Conservation (phyloP, 192 early-diverging fungal genomes). For the Podila horticola region DNA sequence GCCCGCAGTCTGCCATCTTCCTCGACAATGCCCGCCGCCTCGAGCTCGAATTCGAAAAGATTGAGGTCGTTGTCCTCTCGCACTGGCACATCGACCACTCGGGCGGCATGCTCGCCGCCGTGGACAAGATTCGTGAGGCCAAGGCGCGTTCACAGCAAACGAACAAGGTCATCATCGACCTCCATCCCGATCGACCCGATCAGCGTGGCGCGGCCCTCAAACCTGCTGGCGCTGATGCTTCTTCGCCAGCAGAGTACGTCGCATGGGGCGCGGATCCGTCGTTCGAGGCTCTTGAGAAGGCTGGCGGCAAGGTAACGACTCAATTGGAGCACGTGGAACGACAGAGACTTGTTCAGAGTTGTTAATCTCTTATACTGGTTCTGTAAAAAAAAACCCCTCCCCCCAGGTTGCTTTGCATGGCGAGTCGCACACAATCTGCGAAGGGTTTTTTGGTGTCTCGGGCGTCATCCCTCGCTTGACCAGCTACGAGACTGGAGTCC, state of each 20-base stretch:
- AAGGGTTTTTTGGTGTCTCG: slow-evolving; percentile 39
- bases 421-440: slow-evolving; percentile 34
- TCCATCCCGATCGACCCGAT: slow-evolving; percentile 47
- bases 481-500: slow-evolving; percentile 46
- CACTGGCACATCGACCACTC: slow-evolving; percentile 52
- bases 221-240: not conserved
- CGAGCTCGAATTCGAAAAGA: slow-evolving; percentile 50
- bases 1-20: slow-evolving; percentile 48
- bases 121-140: slow-evolving; percentile 21
- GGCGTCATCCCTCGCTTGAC: slow-evolving; percentile 38
- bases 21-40: slow-evolving; percentile 49
- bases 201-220: slow-evolving; percentile 31
- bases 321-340: too few relatives aligned
- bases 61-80: slow-evolving; percentile 44
- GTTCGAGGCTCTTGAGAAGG: slow-evolving; percentile 21
- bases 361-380: too few relatives aligned
- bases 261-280: slow-evolving; percentile 38
- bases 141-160: not conserved
- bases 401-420: slow-evolving; percentile 10
- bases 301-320: slow-evolving; percentile 43
- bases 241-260: slow-evolving; percentile 18
- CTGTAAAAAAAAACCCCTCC: not conserved
- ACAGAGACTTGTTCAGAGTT: too few relatives aligned
- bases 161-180: slow-evolving; percentile 22
- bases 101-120: slow-evolving; percentile 43